Base-by-base conservation (phyloP, 139 green algal species). In the Astrephomene gubernaculifera region DNA sequence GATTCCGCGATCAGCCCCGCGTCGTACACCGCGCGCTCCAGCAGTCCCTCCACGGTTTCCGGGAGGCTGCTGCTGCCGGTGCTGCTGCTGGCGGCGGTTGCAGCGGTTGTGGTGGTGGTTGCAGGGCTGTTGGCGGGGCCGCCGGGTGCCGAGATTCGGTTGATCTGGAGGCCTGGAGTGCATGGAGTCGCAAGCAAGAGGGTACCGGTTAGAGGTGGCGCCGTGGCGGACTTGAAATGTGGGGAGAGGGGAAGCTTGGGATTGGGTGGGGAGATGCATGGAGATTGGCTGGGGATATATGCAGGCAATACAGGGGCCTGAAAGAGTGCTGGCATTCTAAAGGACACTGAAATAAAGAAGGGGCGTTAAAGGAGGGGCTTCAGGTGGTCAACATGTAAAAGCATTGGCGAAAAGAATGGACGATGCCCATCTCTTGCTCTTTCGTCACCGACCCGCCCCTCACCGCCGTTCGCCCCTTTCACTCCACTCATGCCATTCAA, bases 21-120 rank as follows among this genome's bases (percentile, higher is more conserved):
- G 7, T 19, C 60, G 31, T 87, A 86, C 41, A 97, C 87, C 0
- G 94, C 94, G 0, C 84, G 64, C 78, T 96, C 94, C 72, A 97
- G 74, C 0, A 87, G 82, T 19, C 86, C 90, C 67, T 97, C 94
- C 24, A 95, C 81, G 0, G 90, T 94, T n/a, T n/a, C n/a, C n/a
- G n/a, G n/a, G n/a, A n/a, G n/a, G n/a, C n/a, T n/a, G n/a, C n/a
- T n/a, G n/a, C n/a, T n/a, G n/a, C n/a, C n/a, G n/a, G n/a, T n/a
- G n/a, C n/a, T n/a, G n/a, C n/a, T n/a, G n/a, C n/a, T n/a, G n/a
- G n/a, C n/a, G n/a, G n/a, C n/a, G n/a, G n/a, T n/a, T n/a, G n/a
- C n/a, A n/a, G n/a, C n/a, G n/a, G n/a, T n/a, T n/a, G n/a, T n/a
- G n/a, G n/a, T n/a, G n/a, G n/a, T n/a, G n/a, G n/a, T n/a, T n/a